Base-by-base conservation (phyloP, 352 stramenopile species). In the Pythium insidiosum region DNA sequence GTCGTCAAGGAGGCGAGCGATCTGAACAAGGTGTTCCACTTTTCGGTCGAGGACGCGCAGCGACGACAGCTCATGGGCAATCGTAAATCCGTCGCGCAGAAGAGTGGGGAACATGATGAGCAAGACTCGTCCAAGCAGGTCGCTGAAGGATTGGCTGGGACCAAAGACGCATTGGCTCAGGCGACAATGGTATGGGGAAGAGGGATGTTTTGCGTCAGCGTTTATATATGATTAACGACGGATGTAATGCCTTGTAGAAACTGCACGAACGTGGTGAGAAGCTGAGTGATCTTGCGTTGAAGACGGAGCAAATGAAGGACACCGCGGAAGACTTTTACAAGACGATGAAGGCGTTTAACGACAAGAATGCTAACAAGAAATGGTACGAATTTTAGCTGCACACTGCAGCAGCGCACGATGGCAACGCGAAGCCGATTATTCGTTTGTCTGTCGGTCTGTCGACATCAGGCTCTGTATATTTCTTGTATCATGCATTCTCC, bases 301-400 rank as follows among this genome's bases (percentile, higher is more conserved):
- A 91, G 50, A 88, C 76, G 7, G 76, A 91, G 56, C 67, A 82
- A 44, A 86, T 91, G 68, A 87, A 88, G 47, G 71, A 86, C 51
- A 81, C 69, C 16, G 80, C 79, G 2, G 69, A 86, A 28, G 74
- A 89, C 39, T 92, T 92, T 54, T 88, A 88, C 53, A 67, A 82
- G 38, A 86, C 73, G 3, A 92, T 89, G 74, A 84, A 82, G 55
- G 77, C 72, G 13, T 92, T 86, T 44, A 89, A 92, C 61, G 66
- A 87, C 37, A 84, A 87, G 47, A 85, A 88, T 36, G 63, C 71
- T 13, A 87, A 77, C 50, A 89, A 92, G 43, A 92, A 89, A 43
- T 90, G 78, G 73, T 90, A 87, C 61, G 72, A 90, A 45, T 81
- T 87, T n/a, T 88, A 37, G 37, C 15, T 19, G 9, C 11, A 5